These are phyloP conservation scores for Priceomyces haplophilus DNA, from an alignment of 805 yeast genomes.

Conservation along the genomic window DNA sequence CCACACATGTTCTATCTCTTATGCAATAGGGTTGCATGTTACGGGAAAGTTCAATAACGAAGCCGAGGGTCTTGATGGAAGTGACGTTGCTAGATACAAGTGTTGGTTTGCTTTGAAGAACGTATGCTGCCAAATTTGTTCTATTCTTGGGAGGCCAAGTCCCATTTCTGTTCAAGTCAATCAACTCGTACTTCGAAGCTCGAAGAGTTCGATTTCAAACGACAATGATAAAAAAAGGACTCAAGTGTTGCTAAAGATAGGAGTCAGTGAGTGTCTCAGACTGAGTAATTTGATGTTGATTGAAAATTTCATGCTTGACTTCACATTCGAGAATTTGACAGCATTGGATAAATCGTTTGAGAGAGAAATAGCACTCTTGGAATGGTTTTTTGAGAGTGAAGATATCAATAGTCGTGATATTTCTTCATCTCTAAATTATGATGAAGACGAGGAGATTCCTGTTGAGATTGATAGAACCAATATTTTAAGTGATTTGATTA, in stretches of 20 bases:
- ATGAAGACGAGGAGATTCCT: conserved; percentile 19
- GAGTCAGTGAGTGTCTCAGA: conserved; percentile 48
- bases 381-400: conserved; percentile 18
- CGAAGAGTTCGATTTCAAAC: conserved; percentile 14
- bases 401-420: conserved; percentile 5
- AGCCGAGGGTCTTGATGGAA: conserved; percentile 33
- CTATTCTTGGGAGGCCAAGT: conserved; percentile 52
- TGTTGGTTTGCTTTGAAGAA: conserved; percentile 51
- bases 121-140: conserved; percentile 47
- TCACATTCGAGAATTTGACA: conserved; percentile 38
- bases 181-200: conserved; percentile 23
- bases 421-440: conserved; percentile 13
- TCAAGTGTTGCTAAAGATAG: conserved; percentile 41
- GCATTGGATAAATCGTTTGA: conserved; percentile 41
- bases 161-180: conserved; percentile 47
- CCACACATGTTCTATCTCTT: conserved; percentile 48
- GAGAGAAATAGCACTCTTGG: conserved; percentile 37
- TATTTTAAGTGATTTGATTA: conserved; percentile 43
- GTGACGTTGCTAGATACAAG: conserved; percentile 35
- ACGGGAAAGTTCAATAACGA: conserved; percentile 31
- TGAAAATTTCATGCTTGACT: conserved; percentile 49
- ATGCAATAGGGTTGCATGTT: conserved; percentile 51
- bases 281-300: conserved; percentile 48
- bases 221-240: conserved; percentile 20
- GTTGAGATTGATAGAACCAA: conserved; percentile 27